Evolutionary conservation across 495 filamentous ascomycete species (phyloP), one percentile per base, ranked within the genome.

Genomic region (Aspergillus sparsus): DNA sequence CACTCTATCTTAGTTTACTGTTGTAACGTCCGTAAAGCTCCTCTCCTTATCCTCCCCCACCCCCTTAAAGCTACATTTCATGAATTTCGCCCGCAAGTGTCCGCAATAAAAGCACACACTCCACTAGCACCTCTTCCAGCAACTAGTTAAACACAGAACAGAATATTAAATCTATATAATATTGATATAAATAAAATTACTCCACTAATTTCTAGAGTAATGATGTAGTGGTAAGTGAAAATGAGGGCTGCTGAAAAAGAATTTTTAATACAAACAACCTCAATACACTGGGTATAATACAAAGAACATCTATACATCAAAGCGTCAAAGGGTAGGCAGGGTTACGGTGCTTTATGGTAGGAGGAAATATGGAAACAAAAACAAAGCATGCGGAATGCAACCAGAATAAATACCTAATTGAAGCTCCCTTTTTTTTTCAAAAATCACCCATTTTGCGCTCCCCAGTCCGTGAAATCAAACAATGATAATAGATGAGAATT

Each of bases 221-320:
- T 27, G 21, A 27, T 27, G 21, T 27, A 27, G 21, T 27, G 3
- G 21, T 27, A 3, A 27, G 21, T 27, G 21, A 27, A 27, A 27
- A 27, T 27, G 21, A 27, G 21, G 21, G 21, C 21, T 27, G 3
- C 21, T 27, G 3, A 27, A 27, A 27, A 27, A 27, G 21, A 27
- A 27, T 27, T 27, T 27, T 3, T 27, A 27, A 16, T 18, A 18
- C 16, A 47, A 18, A 51, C 11, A 51, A 51, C 49, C 49, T 51
- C 49, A 32, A 51, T 51, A 51, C 9, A 51, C 21, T n/a, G 49
- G 49, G 49, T 51, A 51, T 51, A 33, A 31, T 51, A 51, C 49
- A 51, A 27, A 51, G 49, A 51, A 51, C 49, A 51, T 51, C 42
- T 62, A 56, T 51, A 51, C 46, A 56, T 42, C 45, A 34, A 49